Evolutionary conservation across 345 rosid genomes (phyloP).

Genomic region (Eucalyptus polybractea): DNA sequence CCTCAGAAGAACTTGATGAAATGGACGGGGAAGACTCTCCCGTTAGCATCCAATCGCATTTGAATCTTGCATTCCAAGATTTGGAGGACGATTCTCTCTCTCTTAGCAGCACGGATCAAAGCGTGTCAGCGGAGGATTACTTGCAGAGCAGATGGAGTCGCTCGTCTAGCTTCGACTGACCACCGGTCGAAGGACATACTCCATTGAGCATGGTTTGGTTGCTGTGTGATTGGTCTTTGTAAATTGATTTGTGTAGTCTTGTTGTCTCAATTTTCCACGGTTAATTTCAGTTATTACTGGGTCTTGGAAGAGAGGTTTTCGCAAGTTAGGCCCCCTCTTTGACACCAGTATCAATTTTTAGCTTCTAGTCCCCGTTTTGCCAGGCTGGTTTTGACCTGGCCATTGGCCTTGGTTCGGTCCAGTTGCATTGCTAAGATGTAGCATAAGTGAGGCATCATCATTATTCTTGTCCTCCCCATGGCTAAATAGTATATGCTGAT

Average conservation of each 20-base stretch:
- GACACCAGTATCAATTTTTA: neutral
- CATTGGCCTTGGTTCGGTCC: neutral
- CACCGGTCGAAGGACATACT: neutral
- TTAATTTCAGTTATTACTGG: neutral
- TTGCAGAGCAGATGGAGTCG: slow-evolving; percentile 75
- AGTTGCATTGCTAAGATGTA: neutral
- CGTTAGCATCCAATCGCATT: slow-evolving; percentile 57
- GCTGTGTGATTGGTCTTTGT: neutral
- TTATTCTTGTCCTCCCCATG: neutral
- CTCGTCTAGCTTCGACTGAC: slow-evolving; percentile 48
- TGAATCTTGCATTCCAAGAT: slow-evolving; percentile 71
- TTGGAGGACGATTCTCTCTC: slow-evolving; percentile 59
- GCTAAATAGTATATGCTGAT: neutral
- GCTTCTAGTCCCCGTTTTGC: neutral
- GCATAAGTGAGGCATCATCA: neutral
- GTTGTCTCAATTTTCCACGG: neutral
- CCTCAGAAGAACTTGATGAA: slow-evolving; percentile 23
- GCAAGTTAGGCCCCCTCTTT: slow-evolving; percentile 24
- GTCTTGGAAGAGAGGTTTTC: slow-evolving; percentile 47
- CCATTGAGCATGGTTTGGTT: neutral
- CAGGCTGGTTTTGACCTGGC: neutral
- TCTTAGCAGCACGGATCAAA: slow-evolving; percentile 40
- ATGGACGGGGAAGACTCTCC: slow-evolving; percentile 33
- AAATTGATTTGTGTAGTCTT: neutral
- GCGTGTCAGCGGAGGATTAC: slow-evolving; percentile 57